Base-by-base conservation (phyloP, 192 early-diverging fungal species). In the Podila verticillata region DNA sequence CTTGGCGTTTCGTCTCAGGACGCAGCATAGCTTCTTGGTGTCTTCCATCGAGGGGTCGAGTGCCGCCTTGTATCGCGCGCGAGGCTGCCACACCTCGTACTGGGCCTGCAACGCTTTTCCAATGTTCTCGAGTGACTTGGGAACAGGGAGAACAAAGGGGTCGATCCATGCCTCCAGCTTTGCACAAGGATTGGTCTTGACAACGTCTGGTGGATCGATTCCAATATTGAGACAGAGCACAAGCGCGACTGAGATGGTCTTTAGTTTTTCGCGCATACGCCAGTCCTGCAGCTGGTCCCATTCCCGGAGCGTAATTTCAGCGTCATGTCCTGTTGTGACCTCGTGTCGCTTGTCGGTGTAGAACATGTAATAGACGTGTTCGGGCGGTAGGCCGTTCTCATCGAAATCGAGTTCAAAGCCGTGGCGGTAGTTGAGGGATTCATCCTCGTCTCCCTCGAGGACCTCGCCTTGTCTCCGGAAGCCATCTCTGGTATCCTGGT, bases 121-220 rank as follows among this genome's bases (percentile, higher is more conserved):
- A 58, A 99, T 99, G 7, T 90, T 87, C 65, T 96, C 94, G 66
- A 96, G 77, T 22, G 96, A 93, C 79, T 95, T 93, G 57, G 88
- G 85, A 13, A 93, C 91, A 5, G 93, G 87, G 2, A 93, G 77
- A 0, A 91, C 89, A 47, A 89, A 92, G 0, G 98, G 98, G 73
- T 99, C 97, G 7, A 97, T 90, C 98, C 98, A 99, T 39, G 94
- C 95, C 82, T 98, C 96, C 48, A 97, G 75, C 72, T 94, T 95
- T 0, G 98, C 96, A 47, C 94, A 94, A 4, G 95, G 93, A 19
- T 87, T 88, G 10, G 98, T 95, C 61, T 93, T 95, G 61, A 95
- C 91, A 30, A 96, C 73, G 82, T 98, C 98, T 28, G 98, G 98
- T 34, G 98, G 98, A 60, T 95, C 92, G 13, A 94, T 93, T n/a